A percentile compares a stretch with the other conserved stretches of the same genome.
phyloP scores from a whole-genome alignment of 805 yeast species.

The Metschnikowia henanensis region DNA sequence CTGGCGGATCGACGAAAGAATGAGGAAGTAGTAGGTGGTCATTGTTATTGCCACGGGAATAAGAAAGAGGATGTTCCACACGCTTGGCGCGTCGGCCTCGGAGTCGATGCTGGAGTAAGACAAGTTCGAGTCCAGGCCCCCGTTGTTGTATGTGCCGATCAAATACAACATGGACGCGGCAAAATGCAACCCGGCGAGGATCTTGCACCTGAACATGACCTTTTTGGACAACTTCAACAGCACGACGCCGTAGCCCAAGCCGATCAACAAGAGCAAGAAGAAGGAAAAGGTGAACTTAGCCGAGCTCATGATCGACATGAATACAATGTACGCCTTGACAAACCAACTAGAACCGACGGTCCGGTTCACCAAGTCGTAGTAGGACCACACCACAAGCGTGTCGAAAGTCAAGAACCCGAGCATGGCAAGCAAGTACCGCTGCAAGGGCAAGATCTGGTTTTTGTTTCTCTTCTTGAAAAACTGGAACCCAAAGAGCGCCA shows the following conservation, averaged over 20 bases:
- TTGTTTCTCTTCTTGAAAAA: conserved; percentile 73
- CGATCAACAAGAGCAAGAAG: conserved; percentile 79
- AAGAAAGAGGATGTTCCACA: conserved; percentile 55
- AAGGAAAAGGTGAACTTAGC: conserved; percentile 84
- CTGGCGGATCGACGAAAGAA: conserved; percentile 66
- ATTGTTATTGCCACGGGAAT: conserved; percentile 73
- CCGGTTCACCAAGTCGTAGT: conserved; percentile 79
- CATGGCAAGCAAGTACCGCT: conserved; percentile 86
- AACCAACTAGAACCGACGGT: conserved; percentile 52
- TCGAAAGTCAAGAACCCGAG: conserved; percentile 81
- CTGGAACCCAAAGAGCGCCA: conserved; percentile 82
- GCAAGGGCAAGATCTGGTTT: conserved; percentile 84
- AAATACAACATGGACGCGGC: conserved; percentile 35
- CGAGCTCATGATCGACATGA: conserved; percentile 78
- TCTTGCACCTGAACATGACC: conserved; percentile 59
- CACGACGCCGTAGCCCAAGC: conserved; percentile 94
- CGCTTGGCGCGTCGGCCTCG: conserved; percentile 49
- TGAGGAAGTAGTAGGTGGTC: conserved; percentile 70
- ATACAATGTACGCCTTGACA: conserved; percentile 65
- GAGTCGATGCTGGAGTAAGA: conserved; percentile 54
- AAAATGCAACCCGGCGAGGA: conserved; percentile 42
- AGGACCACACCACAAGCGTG: conserved; percentile 86
- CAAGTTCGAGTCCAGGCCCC: conserved; percentile 24
- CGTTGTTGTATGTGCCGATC: conserved; percentile 32
- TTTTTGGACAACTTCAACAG: conserved; percentile 77